Base-by-base conservation (phyloP, 2,329 filamentous ascomycete species). In the Botrytis aclada region DNA sequence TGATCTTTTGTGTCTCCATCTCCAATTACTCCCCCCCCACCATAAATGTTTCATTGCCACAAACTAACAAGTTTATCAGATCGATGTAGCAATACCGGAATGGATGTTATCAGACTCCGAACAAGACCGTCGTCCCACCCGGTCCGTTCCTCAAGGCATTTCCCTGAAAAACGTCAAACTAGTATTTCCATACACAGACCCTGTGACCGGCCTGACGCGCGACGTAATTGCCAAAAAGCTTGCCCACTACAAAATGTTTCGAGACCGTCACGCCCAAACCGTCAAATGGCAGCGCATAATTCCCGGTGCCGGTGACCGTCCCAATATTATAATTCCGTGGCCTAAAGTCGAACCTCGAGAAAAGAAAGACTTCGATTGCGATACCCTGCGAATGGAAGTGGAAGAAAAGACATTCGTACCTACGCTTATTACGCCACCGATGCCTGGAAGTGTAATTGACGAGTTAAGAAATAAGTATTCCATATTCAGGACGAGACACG, bases 391-490 rank as follows among this genome's bases (percentile, higher is more conserved):
- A 76, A 89, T 92, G 80, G 87, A 91, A 72, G 92, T 94, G 73
- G 93, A 97, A 79, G 86, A 89, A 75, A 86, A 85, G 79, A 93
- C 92, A 1, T 97, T 93, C 81, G 85, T 91, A 71, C 94, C 95
- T n/a, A 92, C 89, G 51, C 85, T 98, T 37, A 85, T 94, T 41
- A 85, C 87, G 25, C 87, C 92, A 39, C 95, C 95, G 22, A 93
- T 97, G 87, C 94, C 95, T 8, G 83, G 86, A 43, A 84, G 83
- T n/a, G 88, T 98, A 54, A 87, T 97, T 76, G 90, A 97, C 81
- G 95, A 98, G 85, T 86, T 98, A 80, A 88, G 94, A 80, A 92
- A 92, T 85, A 92, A 90, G 81, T 97, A 91, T 86, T 93, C 91
- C 77, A 89, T 88, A 79, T 96, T 95, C 88, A 87, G 94, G 79